Evolutionary conservation across 2,329 filamentous ascomycete genomes (phyloP).

Genomic region (Davidsoniella australis): DNA sequence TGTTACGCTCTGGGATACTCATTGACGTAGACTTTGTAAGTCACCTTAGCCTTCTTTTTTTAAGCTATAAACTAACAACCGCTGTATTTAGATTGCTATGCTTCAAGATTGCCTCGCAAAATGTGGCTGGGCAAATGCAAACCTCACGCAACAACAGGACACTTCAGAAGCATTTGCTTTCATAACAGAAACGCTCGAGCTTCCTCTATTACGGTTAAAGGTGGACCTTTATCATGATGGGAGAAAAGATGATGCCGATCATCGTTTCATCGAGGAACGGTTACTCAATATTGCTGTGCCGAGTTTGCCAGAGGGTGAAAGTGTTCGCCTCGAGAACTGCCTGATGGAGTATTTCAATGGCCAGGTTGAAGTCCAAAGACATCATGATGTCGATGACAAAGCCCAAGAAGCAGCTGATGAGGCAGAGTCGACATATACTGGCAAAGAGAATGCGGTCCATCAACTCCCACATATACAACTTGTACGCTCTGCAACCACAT

Average conservation of each 20-base stretch:
- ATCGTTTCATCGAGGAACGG: slow-evolving; percentile 86
- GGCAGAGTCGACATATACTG: no score
- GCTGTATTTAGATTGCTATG: slow-evolving; percentile 45
- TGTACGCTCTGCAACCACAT: neutral
- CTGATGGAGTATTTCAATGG: slow-evolving; percentile 93
- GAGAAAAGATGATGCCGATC: slow-evolving; percentile 69
- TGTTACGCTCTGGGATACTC: slow-evolving; percentile 68
- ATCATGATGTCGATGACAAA: slow-evolving; percentile 3
- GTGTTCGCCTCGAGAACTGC: slow-evolving; percentile 74
- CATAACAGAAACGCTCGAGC: slow-evolving; percentile 73
- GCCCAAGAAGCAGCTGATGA: no score
- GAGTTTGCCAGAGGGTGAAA: slow-evolving; percentile 48
- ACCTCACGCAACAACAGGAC: slow-evolving; percentile 69
- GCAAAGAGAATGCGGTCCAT: neutral
- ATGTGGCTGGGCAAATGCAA: slow-evolving; percentile 79
- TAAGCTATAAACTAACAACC: neutral
- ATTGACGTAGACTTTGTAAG: slow-evolving; percentile 71
- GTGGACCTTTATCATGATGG: slow-evolving; percentile 92
- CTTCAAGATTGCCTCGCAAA: slow-evolving; percentile 67
- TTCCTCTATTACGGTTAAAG: slow-evolving; percentile 77
- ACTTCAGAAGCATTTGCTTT: slow-evolving; percentile 92
- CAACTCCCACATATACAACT: neutral
- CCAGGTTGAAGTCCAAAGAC: slow-evolving; percentile 55
- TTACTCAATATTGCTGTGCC: slow-evolving; percentile 85
- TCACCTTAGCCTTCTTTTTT: neutral